Conservation (phyloP, 805 yeast species). For the Lipomyces sp. region DNA sequence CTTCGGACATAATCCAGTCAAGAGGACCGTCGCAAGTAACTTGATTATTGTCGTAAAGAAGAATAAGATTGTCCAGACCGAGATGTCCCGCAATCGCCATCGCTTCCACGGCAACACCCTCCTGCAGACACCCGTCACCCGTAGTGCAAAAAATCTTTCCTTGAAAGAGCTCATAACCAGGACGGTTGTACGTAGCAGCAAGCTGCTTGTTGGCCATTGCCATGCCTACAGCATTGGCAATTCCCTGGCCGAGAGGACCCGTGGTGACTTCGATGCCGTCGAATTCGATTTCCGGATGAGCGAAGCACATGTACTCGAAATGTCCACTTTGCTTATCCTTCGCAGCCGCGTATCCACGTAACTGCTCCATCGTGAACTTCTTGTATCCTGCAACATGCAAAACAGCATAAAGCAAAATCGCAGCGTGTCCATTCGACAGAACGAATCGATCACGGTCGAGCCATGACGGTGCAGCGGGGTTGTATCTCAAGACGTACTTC, state of each 20-base stretch:
- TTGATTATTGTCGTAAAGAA: constrained; percentile 42
- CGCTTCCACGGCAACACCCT: constrained; percentile 43
- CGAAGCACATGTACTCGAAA: constrained; percentile 38
- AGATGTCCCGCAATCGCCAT: constrained; percentile 43
- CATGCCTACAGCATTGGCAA: constrained; percentile 43
- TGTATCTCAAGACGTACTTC: constrained; percentile 37
- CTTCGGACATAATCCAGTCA: constrained; percentile 39
- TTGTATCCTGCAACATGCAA: constrained; percentile 41
- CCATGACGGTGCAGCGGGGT: constrained; percentile 37
- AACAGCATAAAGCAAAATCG: constrained; percentile 38
- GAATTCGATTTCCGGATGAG: constrained; percentile 44
- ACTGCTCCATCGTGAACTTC: constrained; percentile 38
- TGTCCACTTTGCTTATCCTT: constrained; percentile 1
- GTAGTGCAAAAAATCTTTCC: constrained; percentile 38
- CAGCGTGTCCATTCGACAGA: constrained; percentile 43
- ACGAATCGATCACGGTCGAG: constrained; percentile 43
- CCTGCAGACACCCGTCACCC: constrained; percentile 45
- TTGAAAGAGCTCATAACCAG: constrained; percentile 36
- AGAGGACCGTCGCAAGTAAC: constrained; percentile 42
- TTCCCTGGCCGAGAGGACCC: constrained; percentile 46
- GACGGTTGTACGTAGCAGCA: constrained; percentile 39
- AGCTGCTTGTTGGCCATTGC: constrained; percentile 42
- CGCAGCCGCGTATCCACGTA: constrained; percentile 39
- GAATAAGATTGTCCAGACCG: constrained; percentile 39
- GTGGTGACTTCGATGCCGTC: constrained; percentile 43